Base-by-base conservation (phyloP, 805 yeast species). In the Metschnikowia chrysomelidarum region DNA sequence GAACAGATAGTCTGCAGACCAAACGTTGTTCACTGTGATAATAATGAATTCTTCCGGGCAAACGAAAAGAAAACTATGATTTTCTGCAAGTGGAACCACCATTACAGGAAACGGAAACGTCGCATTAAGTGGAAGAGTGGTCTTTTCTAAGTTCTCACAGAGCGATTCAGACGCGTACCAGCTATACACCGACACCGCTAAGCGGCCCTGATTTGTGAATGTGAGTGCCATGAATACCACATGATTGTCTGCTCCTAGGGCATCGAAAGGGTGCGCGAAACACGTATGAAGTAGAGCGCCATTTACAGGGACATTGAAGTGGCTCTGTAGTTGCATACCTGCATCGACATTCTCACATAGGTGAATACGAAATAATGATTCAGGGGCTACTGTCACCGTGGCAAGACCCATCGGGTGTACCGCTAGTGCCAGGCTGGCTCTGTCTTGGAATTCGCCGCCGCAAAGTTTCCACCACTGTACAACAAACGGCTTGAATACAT, bases 381-480 rank as follows among this genome's bases (percentile, higher is more conserved):
- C 54, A 7, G 59, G 51, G 0, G 75, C 51, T 2, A 70, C 47
- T 1, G 73, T 52, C 0, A 68, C 68, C 21, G 60, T 61, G 0
- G 70, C 57, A 7, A 53, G 41, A 0, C 77, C 75, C 0, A 67
- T 52, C 0, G 53, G 30, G 37, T 72, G 75, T 0, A 71, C 49
- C 1, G 49, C 24, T 13, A 71, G 43, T 3, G 54, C 47, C 19
- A 40, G 44, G 3, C 70, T 69, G 2, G 65, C 43, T 6, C 47
- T 44, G 20, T 41, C 49, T 18, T 37, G 29, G 23, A 28, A 21
- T 23, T 5, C 38, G 19, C 18, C 34, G 43, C 25, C 50, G 50
- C 21, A 51, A 42, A 37, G 42, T 14, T 57, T 62, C 78, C 77
- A 73, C 76, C 76, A 71, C 43, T 73, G 77, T 0, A 72, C 73